These are phyloP conservation scores for Meyerozyma sp. DNA, from an alignment of 1,139 yeast species.

Conservation along the genomic window DNA sequence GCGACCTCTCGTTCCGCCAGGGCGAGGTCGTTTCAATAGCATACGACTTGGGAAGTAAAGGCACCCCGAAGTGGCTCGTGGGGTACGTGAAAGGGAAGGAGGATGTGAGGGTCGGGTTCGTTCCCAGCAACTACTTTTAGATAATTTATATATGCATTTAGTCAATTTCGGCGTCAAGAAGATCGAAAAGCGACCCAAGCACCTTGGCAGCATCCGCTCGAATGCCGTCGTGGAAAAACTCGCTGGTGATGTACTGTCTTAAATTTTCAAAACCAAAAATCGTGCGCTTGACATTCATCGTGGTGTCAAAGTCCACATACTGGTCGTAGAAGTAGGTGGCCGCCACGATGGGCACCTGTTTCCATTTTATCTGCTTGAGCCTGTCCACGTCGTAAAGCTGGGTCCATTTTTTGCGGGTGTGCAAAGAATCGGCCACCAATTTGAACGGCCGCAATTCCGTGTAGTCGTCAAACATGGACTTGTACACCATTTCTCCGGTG, in stretches of 20 bases:
- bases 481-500: constrained; percentile 56
- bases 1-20: constrained; percentile 34
- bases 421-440: constrained; percentile 38
- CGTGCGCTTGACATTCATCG: constrained; percentile 26
- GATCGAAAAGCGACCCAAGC: constrained; percentile 32
- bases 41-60: constrained; percentile 23
- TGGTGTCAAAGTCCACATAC: constrained; percentile 46
- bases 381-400: constrained; percentile 31
- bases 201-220: constrained; percentile 38
- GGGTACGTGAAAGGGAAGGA: constrained; percentile 16
- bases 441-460: constrained; percentile 36
- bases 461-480: constrained; percentile 46
- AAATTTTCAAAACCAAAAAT: constrained; percentile 30
- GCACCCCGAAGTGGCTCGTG: constrained; percentile 24
- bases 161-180: constrained; percentile 42
- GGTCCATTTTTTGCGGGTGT: constrained; percentile 36
- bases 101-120: constrained; percentile 32
- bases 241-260: constrained; percentile 42
- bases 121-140: constrained; percentile 31
- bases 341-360: constrained; percentile 45
- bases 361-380: constrained; percentile 24
- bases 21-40: constrained; percentile 33
- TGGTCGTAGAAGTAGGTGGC: constrained; percentile 48
- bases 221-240: constrained; percentile 49
- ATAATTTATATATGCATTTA: constrained; percentile 11